Percentiles rank a stretch among this genome's conserved stretches.
Evolutionary conservation across 2,329 filamentous ascomycete species (phyloP).

Genomic region (Reticulascus tulasneorum): DNA sequence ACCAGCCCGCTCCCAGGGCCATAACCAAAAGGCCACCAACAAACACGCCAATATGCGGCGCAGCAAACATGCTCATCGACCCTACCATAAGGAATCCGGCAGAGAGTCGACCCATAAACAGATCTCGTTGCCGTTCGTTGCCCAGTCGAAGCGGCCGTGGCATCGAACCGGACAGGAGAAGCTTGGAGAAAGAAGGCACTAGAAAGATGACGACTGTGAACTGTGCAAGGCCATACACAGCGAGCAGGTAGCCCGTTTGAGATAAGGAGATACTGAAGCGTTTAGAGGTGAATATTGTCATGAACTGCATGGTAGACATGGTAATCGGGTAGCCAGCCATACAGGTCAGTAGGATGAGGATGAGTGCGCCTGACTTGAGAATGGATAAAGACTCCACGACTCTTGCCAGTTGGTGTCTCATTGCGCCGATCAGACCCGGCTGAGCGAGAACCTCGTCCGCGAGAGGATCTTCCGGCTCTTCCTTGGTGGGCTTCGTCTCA

Average conservation of each 20-base stretch:
- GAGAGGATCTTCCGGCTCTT: slow-evolving; percentile 3
- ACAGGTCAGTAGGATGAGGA: slow-evolving; percentile 22
- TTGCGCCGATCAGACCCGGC: background rate
- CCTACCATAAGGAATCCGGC: slow-evolving; percentile 17
- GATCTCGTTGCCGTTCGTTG: slow-evolving; percentile 21
- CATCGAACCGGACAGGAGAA: slow-evolving; percentile 14
- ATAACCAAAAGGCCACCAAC: slow-evolving; percentile 24
- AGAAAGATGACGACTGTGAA: slow-evolving; percentile 20
- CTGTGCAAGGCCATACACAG: slow-evolving; percentile 22
- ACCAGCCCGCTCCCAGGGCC: slow-evolving; percentile 21
- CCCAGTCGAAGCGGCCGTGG: slow-evolving; percentile 18
- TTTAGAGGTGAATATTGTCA: slow-evolving; percentile 26
- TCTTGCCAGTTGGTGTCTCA: slow-evolving; percentile 12
- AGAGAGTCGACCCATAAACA: slow-evolving; percentile 21
- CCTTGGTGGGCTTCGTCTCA: slow-evolving; percentile 19
- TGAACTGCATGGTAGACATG: slow-evolving; percentile 8
- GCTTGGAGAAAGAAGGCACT: slow-evolving; percentile 20
- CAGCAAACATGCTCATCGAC: slow-evolving; percentile 20
- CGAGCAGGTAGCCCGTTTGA: slow-evolving; percentile 26
- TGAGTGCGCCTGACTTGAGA: slow-evolving; percentile 19
- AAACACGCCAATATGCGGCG: slow-evolving; percentile 20
- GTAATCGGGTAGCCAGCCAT: slow-evolving; percentile 9
- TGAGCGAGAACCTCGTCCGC: slow-evolving; percentile 1
- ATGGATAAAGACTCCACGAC: slow-evolving; percentile 16
- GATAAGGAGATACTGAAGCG: slow-evolving; percentile 23